Percentiles rank a stretch among this genome's conserved stretches.
phyloP scores from a whole-genome alignment of 768 basidiomycete species.

The Mycena olivaceomarginata region DNA sequence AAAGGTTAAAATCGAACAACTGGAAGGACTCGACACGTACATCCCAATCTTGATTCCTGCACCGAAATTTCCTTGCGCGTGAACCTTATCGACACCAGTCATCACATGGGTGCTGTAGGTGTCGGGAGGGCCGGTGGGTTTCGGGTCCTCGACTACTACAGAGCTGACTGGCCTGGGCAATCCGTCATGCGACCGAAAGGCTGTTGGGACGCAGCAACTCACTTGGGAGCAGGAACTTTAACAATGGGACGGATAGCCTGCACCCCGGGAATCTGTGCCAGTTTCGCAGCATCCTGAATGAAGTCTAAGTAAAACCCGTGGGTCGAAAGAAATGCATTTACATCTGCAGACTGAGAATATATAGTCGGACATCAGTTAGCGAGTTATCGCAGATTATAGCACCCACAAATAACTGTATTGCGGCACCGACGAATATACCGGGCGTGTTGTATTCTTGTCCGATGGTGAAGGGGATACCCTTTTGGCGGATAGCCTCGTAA shows the following conservation, averaged over 20 bases:
- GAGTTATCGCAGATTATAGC: background rate
- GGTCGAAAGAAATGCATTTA: background rate
- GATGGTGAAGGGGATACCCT: conserved; percentile 51
- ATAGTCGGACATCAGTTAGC: background rate
- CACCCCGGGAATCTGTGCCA: conserved; percentile 59
- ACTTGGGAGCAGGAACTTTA: conserved; percentile 52
- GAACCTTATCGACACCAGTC: conserved; percentile 67
- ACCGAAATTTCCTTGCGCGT: conserved; percentile 66
- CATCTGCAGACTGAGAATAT: conserved; percentile 23
- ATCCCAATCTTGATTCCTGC: conserved; percentile 69
- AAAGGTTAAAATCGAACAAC: background rate
- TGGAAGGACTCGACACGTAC: conserved; percentile 46
- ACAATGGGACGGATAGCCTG: conserved; percentile 62
- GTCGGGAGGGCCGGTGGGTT: conserved; percentile 48
- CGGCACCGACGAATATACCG: conserved; percentile 63
- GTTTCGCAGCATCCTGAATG: conserved; percentile 56
- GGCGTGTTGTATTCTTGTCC: conserved; percentile 59
- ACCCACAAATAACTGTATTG: conserved; percentile 57
- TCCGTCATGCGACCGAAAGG: background rate
- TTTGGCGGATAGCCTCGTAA: conserved; percentile 53
- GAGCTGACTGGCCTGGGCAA: conserved; percentile 47
- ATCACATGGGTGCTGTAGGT: conserved; percentile 59
- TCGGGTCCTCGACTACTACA: conserved; percentile 49
- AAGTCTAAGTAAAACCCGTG: background rate
- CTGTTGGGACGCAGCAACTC: background rate